Percentiles rank a stretch among this genome's conserved stretches.
Evolutionary conservation across 2,329 filamentous ascomycete species (phyloP).

Genomic region (Chrysoporthe cubensis): DNA sequence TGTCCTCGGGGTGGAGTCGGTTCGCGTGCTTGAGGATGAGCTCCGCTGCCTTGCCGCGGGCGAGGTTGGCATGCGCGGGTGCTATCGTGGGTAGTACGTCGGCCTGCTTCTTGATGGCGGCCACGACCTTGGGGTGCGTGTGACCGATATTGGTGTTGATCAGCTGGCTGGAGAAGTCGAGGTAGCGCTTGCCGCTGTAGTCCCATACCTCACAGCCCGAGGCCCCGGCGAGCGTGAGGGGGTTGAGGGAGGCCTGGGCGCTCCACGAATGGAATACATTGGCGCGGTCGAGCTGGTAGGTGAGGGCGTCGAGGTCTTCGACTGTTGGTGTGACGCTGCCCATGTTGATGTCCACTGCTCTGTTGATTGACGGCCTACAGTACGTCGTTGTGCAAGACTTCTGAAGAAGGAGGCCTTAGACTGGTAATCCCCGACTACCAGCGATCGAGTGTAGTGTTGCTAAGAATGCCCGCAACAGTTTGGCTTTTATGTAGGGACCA

Average conservation of each 20-base stretch:
- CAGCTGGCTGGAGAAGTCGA: conserved; percentile 29
- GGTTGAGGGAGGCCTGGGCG: conserved; percentile 25
- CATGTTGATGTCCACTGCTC: conserved; percentile 11
- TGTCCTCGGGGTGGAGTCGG: neutral
- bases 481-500: too few relatives aligned
- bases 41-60: conserved; percentile 24
- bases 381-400: neutral
- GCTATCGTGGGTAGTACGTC: conserved; percentile 24
- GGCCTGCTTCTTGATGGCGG: conserved; percentile 28
- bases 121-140: conserved; percentile 26
- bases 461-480: too few relatives aligned
- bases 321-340: conserved; percentile 23
- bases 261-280: conserved; percentile 29
- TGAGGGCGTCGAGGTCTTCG: conserved; percentile 23
- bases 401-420: too few relatives aligned
- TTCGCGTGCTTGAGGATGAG: conserved; percentile 28
- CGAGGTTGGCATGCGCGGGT: conserved; percentile 27
- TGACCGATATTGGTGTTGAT: conserved; percentile 29
- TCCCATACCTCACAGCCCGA: conserved; percentile 28
- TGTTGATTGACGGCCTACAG: neutral
- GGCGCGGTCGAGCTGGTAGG: conserved; percentile 26
- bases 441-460: too few relatives aligned
- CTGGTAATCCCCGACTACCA: neutral
- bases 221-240: conserved; percentile 23
- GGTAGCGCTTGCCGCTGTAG: conserved; percentile 27